Evolutionary conservation across 352 stramenopile genomes (phyloP), one percentile per base, ranked within the genome.

Genomic region (Nothophytophthora sp.): DNA sequence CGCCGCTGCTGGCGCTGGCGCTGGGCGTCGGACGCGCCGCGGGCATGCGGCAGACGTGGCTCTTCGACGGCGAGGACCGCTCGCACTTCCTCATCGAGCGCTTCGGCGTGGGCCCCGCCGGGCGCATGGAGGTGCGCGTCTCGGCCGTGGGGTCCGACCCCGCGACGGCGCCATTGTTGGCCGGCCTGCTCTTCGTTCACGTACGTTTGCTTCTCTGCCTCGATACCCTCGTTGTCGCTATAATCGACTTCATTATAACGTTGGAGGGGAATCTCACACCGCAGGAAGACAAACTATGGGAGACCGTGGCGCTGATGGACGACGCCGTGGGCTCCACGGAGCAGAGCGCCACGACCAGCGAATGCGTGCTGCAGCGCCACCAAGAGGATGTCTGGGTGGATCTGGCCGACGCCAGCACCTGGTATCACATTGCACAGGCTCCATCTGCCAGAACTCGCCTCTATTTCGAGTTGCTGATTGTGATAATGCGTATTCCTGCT

Each of bases 81-180:
- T 44, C 59, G 28, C 64, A 94, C 38, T 97, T 97, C 63, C 65
- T 93, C 35, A 79, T 97, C 35, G 90, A 97, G 62, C 86, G 83
- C 62, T 97, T 97, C 53, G 90, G 88, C 30, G 96, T 97, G 34
- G 64, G 75, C 7, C 58, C 65, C 5, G 46, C 54, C 10, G 89
- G 88, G 5, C 57, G 64, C 32, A 76, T 96, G 60, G 70, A 95
- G 46, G 52, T 96, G 23, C 69, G 55, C n/a, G 73, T 97, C 16
- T 62, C 54, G 4, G 63, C 73, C 58, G 88, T 96, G 11, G 44
- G 34, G 13, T 60, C 67, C 22, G n/a, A n/a, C 22, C 38, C 5
- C n/a, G n/a, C n/a, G 32, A 51, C 4, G n/a, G 38, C 19, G 34
- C 46, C 1, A 25, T 49, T 33, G 30, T 87, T 16, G 34, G 73